A percentile compares a stretch with the other conserved stretches of the same genome.
These are phyloP conservation scores for Cladosporium colombiae DNA, from an alignment of 2,329 filamentous ascomycete genomes.

Conservation along the genomic window DNA sequence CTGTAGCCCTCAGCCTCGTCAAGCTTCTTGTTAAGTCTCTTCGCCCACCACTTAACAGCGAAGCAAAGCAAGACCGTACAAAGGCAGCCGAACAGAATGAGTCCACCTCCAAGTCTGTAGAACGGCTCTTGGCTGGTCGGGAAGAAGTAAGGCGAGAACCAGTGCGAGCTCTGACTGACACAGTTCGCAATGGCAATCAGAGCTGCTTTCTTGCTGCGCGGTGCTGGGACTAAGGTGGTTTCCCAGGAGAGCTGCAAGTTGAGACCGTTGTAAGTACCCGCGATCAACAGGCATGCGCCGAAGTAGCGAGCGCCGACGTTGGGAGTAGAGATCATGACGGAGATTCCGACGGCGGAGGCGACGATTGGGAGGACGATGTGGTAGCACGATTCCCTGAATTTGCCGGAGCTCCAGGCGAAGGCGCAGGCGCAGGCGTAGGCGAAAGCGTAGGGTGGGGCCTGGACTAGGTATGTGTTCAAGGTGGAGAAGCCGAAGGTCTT, in stretches of 20 bases:
- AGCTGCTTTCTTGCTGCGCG: conserved; percentile 45
- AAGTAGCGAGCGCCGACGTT: conserved; percentile 38
- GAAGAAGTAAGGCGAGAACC: conserved; percentile 46
- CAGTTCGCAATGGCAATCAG: conserved; percentile 48
- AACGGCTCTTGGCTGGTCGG: conserved; percentile 15
- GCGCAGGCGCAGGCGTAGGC: conserved; percentile 32
- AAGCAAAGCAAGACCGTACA: conserved; percentile 28
- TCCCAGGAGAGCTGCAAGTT: conserved; percentile 48
- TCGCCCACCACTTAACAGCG: conserved; percentile 31
- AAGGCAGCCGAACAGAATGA: conserved; percentile 35
- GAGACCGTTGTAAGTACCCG: conserved; percentile 43
- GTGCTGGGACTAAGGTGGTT: conserved; percentile 44
- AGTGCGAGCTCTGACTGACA: conserved; percentile 44
- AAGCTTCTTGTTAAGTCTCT: conserved; percentile 33
- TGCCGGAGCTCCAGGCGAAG: conserved; percentile 35
- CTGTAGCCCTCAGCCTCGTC: conserved; percentile 28
- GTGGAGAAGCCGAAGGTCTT: conserved; percentile 72
- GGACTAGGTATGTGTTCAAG: conserved; percentile 51
- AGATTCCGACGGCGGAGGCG: conserved; percentile 29
- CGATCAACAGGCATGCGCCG: conserved; percentile 35
- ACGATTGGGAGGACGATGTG: conserved; percentile 34
- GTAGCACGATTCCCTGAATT: conserved; percentile 35
- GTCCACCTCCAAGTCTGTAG: conserved; percentile 22
- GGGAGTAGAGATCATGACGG: conserved; percentile 35
- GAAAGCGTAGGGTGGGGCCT: conserved; percentile 44